Evolutionary conservation across 306 rosid species (phyloP), one percentile per base, ranked within the genome.

Genomic region (Cicer arietinum): DNA sequence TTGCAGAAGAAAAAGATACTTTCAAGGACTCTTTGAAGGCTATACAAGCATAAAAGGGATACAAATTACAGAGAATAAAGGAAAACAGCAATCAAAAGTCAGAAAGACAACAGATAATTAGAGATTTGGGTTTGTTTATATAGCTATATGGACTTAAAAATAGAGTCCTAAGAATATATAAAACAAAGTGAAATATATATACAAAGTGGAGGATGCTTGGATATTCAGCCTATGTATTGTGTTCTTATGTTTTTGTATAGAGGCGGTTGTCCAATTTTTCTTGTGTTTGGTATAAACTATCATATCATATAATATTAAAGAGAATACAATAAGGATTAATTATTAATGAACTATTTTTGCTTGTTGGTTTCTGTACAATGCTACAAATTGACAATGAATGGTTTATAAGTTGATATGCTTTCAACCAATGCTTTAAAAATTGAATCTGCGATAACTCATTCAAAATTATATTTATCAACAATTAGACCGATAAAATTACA

Each of bases 1-100:
- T 95, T 84, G 93, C 30, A 22, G 30, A 84, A 8, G 94, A 86
- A 4, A 90, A 95, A 73, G 77, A 88, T 71, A 71, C 77, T 41
- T 79, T 79, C 76, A 72, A 30, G 2, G 77, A 79, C 16, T 41
- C 48, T 54, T 60, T 85, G 75, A 82, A 85, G 75, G 80, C 53
- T 50, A 43, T 60, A 13, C 41, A 51, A 4, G 77, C 86, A 25
- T 81, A 59, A 71, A 69, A 70, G 57, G 70, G 73, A 12, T 65
- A 44, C 17, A 78, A 67, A 30, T 51, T 22, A 59, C 74, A 78
- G 73, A 76, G 39, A 44, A 76, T 59, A 72, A 68, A 76, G 64
- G 77, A 76, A 66, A 71, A 9, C 71, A 75, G 7, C 43, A 35
- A 47, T 66, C 63, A 67, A 71, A 60, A 59, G 66, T 60, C 6